These are phyloP conservation scores for Backusella liffmaniae DNA, from an alignment of 192 early-diverging fungal genomes.

Conservation along the genomic window DNA sequence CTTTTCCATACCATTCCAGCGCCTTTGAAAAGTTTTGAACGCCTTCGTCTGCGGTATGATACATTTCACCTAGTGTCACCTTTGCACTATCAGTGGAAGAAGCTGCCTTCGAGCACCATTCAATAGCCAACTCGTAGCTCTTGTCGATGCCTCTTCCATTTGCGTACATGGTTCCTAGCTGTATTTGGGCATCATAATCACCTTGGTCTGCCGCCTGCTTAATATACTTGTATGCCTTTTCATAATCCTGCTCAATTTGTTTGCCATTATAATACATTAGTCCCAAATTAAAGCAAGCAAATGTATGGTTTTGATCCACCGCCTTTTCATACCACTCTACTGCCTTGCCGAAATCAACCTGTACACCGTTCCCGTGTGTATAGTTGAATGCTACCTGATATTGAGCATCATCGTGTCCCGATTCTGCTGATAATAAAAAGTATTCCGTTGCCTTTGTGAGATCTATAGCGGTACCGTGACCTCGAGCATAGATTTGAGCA, in stretches of 20 bases:
- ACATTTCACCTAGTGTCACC: background rate
- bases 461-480: background rate
- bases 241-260: background rate
- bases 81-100: background rate
- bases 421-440: background rate
- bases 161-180: background rate
- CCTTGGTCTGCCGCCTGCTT: background rate
- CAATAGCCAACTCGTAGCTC: background rate
- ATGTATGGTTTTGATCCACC: background rate
- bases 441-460: background rate
- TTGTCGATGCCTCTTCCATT: background rate
- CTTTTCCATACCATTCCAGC: slow-evolving; percentile 1
- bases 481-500: background rate
- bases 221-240: background rate
- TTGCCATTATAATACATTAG: background rate
- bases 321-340: background rate
- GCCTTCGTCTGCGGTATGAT: background rate
- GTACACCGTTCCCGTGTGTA: background rate
- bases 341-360: background rate
- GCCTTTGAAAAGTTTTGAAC: background rate
- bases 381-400: background rate
- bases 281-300: background rate
- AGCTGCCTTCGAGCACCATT: background rate
- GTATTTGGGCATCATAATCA: background rate
- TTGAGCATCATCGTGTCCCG: background rate